Conservation (phyloP, 768 basidiomycete genomes). For the Mycena belliarum region DNA sequence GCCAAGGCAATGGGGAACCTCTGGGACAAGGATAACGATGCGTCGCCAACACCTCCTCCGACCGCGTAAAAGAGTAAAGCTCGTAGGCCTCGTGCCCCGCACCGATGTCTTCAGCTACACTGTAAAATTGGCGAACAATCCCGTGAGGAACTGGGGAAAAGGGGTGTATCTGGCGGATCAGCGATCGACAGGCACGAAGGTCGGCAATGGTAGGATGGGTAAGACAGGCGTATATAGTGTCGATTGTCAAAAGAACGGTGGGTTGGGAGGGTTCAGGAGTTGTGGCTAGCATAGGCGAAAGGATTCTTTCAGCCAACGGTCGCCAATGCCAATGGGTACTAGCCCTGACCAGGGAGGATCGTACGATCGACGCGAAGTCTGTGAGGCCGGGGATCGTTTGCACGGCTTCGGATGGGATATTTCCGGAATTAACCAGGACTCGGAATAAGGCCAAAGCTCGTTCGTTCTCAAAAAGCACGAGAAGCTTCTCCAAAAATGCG, state of each 20-base stretch:
- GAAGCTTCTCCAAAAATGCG: slow-evolving; percentile 42
- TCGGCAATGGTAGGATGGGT: slow-evolving; percentile 36
- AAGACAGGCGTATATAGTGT: slow-evolving; percentile 45
- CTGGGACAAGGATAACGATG: slow-evolving; percentile 53
- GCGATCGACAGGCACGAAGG: slow-evolving; percentile 39
- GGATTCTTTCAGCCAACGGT: slow-evolving; percentile 39
- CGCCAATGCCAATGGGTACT: slow-evolving; percentile 59
- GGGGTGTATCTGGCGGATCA: slow-evolving; percentile 43
- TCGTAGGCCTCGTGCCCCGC: slow-evolving; percentile 37
- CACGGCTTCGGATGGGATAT: slow-evolving; percentile 51
- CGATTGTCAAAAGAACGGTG: slow-evolving; percentile 39
- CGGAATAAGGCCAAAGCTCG: slow-evolving; percentile 51
- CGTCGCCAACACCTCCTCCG: slow-evolving; percentile 28
- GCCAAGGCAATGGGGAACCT: slow-evolving; percentile 47
- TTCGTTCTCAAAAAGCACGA: slow-evolving; percentile 33
- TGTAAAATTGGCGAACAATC: slow-evolving; percentile 50
- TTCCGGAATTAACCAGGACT: slow-evolving; percentile 42
- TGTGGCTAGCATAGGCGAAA: slow-evolving; percentile 32
- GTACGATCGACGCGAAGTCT: slow-evolving; percentile 49
- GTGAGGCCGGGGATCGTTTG: slow-evolving; percentile 35
- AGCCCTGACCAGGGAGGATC: slow-evolving; percentile 49
- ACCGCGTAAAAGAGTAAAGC: slow-evolving; percentile 51
- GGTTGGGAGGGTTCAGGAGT: slow-evolving; percentile 19
- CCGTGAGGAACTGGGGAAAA: slow-evolving; percentile 41
- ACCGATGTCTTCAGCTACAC: slow-evolving; percentile 32